Evolutionary conservation across 208 protist genomes (phyloP).

Genomic region (Tritrichomonas musculus): DNA sequence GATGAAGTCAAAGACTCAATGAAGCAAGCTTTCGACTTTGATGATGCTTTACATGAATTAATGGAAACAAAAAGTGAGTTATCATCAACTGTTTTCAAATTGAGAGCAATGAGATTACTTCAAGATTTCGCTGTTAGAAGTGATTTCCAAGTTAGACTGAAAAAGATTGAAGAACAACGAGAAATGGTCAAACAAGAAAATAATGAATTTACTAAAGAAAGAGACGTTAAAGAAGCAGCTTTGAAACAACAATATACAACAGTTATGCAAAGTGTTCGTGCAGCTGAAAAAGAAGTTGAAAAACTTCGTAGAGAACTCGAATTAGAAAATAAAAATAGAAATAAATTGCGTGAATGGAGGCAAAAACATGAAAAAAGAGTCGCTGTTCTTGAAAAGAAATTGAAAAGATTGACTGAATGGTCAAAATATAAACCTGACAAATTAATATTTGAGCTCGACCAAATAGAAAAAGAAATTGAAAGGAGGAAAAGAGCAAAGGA

Average conservation of each 20-base stretch:
- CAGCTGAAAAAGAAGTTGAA: conserved; percentile 27
- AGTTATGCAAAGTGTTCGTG: not conserved
- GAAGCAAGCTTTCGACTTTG: conserved; percentile 11
- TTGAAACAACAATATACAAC: conserved; percentile 21
- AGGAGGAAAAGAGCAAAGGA: not conserved
- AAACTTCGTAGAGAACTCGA: conserved; percentile 15
- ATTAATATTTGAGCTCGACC: not conserved
- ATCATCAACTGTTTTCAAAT: not conserved
- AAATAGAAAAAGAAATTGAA: conserved; percentile 18
- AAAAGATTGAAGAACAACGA: conserved; percentile 24
- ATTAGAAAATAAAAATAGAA: not conserved
- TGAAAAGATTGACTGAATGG: not conserved
- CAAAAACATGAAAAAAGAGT: conserved; percentile 8
- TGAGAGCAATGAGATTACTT: not conserved
- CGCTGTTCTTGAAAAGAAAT: conserved; percentile 1
- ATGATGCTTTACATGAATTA: not conserved
- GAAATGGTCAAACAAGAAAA: conserved; percentile 20
- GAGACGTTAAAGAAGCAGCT: conserved; percentile 19
- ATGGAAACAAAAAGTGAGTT: not conserved
- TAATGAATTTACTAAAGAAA: conserved; percentile 13
- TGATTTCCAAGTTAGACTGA: not conserved
- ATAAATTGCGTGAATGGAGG: not conserved
- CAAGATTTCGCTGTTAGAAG: not conserved
- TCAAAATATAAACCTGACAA: conserved; percentile 29
- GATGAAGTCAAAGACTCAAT: conserved; percentile 26